phyloP scores from a whole-genome alignment of 352 stramenopile genomes.

The Phytophthora citricola region DNA sequence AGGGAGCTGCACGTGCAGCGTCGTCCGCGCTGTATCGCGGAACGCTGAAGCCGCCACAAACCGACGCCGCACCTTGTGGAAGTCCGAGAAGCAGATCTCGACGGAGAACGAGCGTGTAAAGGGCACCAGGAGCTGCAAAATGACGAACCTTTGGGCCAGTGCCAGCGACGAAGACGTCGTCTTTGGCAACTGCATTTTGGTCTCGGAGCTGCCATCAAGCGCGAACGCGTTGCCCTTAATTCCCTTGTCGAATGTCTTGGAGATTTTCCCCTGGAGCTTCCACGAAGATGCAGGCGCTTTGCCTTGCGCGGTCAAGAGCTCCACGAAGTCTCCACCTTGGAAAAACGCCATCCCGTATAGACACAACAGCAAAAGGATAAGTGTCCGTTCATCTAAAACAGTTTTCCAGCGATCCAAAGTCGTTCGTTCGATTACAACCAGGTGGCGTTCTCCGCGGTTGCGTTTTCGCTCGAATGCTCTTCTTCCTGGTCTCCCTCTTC shows the following conservation, averaged over 20 bases:
- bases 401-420: slow-evolving; percentile 17
- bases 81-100: slow-evolving; percentile 83
- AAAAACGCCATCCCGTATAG: slow-evolving; percentile 58
- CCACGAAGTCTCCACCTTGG: slow-evolving; percentile 81
- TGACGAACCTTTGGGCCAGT: slow-evolving; percentile 77
- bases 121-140: slow-evolving; percentile 72
- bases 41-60: slow-evolving; percentile 86
- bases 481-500: slow-evolving; percentile 16
- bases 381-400: slow-evolving; percentile 30
- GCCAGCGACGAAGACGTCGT: slow-evolving; percentile 42
- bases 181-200: slow-evolving; percentile 87
- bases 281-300: slow-evolving; percentile 71
- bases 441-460: slow-evolving; percentile 9
- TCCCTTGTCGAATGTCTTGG: slow-evolving; percentile 80
- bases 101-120: slow-evolving; percentile 73
- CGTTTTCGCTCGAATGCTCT: slow-evolving; percentile 3
- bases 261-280: slow-evolving; percentile 82
- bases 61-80: slow-evolving; percentile 72
- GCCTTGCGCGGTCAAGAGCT: slow-evolving; percentile 82
- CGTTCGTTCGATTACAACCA: slow-evolving; percentile 34
- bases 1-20: slow-evolving; percentile 76
- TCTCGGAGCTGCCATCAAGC: slow-evolving; percentile 79
- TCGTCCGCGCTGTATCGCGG: slow-evolving; percentile 61
- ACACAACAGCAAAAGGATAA: slow-evolving; percentile 23
- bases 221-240: slow-evolving; percentile 83